Base-by-base conservation (phyloP, 2,329 filamentous ascomycete genomes). In the Penicillium hordei region DNA sequence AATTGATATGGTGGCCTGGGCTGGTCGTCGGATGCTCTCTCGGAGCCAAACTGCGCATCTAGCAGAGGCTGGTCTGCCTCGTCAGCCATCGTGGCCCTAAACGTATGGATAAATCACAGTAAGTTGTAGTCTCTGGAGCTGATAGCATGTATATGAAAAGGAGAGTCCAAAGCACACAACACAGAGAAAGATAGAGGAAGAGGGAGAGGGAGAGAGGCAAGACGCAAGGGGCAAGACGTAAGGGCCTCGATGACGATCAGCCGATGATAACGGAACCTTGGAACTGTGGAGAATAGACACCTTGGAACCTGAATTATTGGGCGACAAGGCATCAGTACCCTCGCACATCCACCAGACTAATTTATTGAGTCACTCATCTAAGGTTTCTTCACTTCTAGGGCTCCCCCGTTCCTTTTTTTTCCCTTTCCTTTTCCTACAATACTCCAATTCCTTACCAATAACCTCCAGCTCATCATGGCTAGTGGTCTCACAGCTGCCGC, bases 51-150 rank as follows among this genome's bases (percentile, higher is more conserved):
- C 36, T 65, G 60, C 60, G 64, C 65, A 55, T 64, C 63, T 57
- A 74, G 61, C 52, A 74, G 63, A 62, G 70, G 70, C 60, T 58
- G 60, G 46, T 58, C 67, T 60, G 62, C 65, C 67, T 75, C 73
- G 45, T 75, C 70, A 61, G 66, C 65, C 74, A 75, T 75, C 44
- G 56, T 58, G 65, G 67, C 65, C 54, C 21, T 31, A 39, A 17
- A 55, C n/a, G 17, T 36, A 21, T 31, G 3, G 15, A 55, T 43
- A n/a, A 51, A 23, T 21, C 6, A 21, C 6, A n/a, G 21, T 23
- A 42, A 39, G 13, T 19, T 50, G n/a, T 39, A 29, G 34, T 48
- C 23, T 17, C 9, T 13, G 3, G 9, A 25, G 8, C 21, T 57
- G 31, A 49, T 57, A 54, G 25, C 27, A 56, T 36, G 43, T 8